Conservation (phyloP, 305 asterid species). For the Plantago lanceolata region DNA sequence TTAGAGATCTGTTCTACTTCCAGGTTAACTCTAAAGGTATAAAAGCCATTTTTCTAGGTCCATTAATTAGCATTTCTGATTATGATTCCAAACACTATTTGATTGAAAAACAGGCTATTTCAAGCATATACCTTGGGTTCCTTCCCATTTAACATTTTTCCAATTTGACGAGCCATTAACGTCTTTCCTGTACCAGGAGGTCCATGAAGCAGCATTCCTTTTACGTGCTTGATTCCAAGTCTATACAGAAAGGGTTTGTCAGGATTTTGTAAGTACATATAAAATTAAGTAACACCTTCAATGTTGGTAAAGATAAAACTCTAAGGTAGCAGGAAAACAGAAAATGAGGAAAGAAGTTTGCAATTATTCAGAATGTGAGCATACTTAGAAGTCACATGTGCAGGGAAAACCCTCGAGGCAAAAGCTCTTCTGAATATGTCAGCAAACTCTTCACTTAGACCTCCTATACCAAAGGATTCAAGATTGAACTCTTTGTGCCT, state of each 20-base stretch:
- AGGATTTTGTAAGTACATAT: constrained; percentile 22
- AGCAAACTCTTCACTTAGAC: constrained; percentile 91
- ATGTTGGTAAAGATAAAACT: constrained; percentile 13
- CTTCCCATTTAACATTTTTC: constrained; percentile 93
- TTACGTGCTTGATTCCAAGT: constrained; percentile 95
- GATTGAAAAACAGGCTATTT: constrained; percentile 14
- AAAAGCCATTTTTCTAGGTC: background rate
- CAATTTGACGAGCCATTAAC: constrained; percentile 95
- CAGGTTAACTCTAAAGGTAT: no score
- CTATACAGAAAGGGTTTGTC: constrained; percentile 34
- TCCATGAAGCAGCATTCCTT: constrained; percentile 96
- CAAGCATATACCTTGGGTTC: constrained; percentile 79
- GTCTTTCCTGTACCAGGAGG: constrained; percentile 95
- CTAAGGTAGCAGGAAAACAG: constrained; percentile 13
- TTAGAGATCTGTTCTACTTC: no score
- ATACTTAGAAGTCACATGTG: constrained; percentile 94
- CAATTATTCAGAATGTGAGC: constrained; percentile 25
- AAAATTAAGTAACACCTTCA: background rate
- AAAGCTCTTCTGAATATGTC: constrained; percentile 99
- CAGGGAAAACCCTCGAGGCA: constrained; percentile 97
- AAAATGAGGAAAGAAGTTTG: constrained; percentile 16
- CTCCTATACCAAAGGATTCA: constrained; percentile 90
- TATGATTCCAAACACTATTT: constrained; percentile 6
- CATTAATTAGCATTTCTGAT: constrained; percentile 18
- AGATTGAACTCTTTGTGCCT: constrained; percentile 91